phyloP scores from a whole-genome alignment of 2,329 filamentous ascomycete genomes.

The Albifimbria verrucaria region DNA sequence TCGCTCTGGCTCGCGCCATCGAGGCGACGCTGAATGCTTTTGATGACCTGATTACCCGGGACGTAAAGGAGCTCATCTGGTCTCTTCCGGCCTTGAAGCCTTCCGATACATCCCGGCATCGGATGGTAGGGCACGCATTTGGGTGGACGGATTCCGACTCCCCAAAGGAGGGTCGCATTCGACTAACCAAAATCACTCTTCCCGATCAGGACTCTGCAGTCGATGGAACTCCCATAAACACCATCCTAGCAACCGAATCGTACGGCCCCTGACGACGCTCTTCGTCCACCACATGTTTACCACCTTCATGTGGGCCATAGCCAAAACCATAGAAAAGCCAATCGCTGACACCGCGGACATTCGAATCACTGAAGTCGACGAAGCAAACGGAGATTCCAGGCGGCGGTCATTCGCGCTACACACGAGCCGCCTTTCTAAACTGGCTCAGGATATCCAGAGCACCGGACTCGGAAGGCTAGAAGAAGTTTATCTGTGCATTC shows the following conservation, averaged over 20 bases:
- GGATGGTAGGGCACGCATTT: too few species aligned
- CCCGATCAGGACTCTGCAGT: too few species aligned
- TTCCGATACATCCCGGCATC: too few species aligned
- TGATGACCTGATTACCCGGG: too few species aligned
- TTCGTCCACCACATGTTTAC: slow-evolving; percentile 25
- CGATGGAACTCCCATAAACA: neutral
- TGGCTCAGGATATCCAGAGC: slow-evolving; percentile 19
- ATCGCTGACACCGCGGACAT: slow-evolving; percentile 1
- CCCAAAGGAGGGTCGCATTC: too few species aligned
- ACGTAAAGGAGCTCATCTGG: too few species aligned
- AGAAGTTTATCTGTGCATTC: slow-evolving; percentile 23
- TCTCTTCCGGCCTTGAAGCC: too few species aligned
- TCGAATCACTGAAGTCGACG: neutral
- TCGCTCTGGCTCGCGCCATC: too few species aligned
- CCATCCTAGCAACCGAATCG: slow-evolving; percentile 8
- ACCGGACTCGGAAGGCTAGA: slow-evolving; percentile 13
- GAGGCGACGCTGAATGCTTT: too few species aligned
- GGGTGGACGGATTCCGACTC: too few species aligned
- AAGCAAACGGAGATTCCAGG: neutral
- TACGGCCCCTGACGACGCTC: slow-evolving; percentile 9
- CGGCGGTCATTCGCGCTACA: slow-evolving; percentile 16
- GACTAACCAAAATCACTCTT: neutral
- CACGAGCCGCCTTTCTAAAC: slow-evolving; percentile 12
- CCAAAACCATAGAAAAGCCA: slow-evolving; percentile 8
- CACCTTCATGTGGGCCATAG: slow-evolving; percentile 22